Base-by-base conservation (phyloP, 768 basidiomycete species). In the Boletus edulis region DNA sequence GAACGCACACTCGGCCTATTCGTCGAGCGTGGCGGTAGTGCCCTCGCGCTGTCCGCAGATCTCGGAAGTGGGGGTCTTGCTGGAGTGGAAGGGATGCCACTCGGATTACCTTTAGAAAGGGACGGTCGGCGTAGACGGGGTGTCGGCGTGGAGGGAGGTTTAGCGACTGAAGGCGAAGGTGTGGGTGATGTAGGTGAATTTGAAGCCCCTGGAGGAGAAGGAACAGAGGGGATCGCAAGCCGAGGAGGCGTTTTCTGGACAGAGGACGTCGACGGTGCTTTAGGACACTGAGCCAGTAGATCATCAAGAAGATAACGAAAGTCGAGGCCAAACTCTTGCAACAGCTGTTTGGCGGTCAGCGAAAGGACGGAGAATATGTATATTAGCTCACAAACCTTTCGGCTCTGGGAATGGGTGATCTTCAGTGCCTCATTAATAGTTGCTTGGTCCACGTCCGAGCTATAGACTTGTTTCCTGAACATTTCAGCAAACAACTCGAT, bases 251-350 rank as follows among this genome's bases (percentile, higher is more conserved):
- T 71, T 18, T 67, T 64, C 50, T 55, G 56, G 5, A 52, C 15
- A 18, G 37, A 51, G 57, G 69, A 15, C 44, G 22, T 53, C 46
- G 66, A 52, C 18, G 52, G 48, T 13, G 75, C 65, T 62, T 79
- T 80, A 2, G 83, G 80, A 20, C 76, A 71, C 51, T 79, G 78
- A 13, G 78, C 71, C 2, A 91, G 77, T 4, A 89, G 74, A n/a
- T 80, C 78, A 34, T 91, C 85, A n/a, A 98, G 77, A n/a, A 96
- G 77, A 74, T 88, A 94, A 22, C 89, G 87, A 69, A 98, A 97
- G 73, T 97, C 95, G 35, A 98, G 83, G 3, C 95, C 95, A 65
- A 87, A 93, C 63, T 98, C 95, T 74, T 93, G 87, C 7, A 98
- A 77, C 15, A 96, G 81, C 89, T 93, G 59, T 15, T 46, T 0